Percentiles rank a stretch among this genome's conserved stretches.
Conservation (phyloP, 305 asterid genomes). For the Solanum hybrid region DNA sequence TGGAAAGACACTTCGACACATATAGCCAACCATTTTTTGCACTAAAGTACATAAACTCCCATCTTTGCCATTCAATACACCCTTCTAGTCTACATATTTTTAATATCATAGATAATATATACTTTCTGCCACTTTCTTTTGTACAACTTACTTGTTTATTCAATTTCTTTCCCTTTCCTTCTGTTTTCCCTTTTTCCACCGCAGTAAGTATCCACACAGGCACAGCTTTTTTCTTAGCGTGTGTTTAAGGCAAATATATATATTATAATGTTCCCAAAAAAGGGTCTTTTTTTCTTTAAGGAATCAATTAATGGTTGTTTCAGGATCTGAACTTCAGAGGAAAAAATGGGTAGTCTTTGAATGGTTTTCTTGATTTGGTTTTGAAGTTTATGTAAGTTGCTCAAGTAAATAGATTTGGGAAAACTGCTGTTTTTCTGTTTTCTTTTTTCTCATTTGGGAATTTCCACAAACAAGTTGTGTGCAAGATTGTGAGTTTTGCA, state of each 20-base stretch:
- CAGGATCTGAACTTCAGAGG: neutral
- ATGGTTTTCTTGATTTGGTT: neutral
- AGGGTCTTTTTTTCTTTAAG: neutral
- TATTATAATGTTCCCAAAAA: neutral
- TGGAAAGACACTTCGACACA: neutral
- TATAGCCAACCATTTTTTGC: neutral
- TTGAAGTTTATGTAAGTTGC: conserved; percentile 14
- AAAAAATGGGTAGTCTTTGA: neutral
- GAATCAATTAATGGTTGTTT: conserved; percentile 4
- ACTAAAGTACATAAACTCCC: neutral
- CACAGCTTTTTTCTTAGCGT: conserved; percentile 9
- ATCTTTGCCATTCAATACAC: neutral
- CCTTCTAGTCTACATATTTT: neutral
- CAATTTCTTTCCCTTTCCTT: neutral
- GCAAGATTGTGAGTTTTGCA: neutral
- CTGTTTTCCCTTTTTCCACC: neutral
- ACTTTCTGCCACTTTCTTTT: neutral
- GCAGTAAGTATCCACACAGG: neutral
- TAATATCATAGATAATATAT: neutral
- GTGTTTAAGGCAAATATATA: conserved; percentile 15
- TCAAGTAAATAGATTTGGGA: neutral
- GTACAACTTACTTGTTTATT: neutral
- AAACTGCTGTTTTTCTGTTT: neutral
- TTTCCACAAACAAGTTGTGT: neutral
- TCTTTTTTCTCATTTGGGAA: neutral